Percentiles rank a stretch among this genome's conserved stretches.
Conservation (phyloP, 2,329 filamentous ascomycete species). For the Onygenales sp. region DNA sequence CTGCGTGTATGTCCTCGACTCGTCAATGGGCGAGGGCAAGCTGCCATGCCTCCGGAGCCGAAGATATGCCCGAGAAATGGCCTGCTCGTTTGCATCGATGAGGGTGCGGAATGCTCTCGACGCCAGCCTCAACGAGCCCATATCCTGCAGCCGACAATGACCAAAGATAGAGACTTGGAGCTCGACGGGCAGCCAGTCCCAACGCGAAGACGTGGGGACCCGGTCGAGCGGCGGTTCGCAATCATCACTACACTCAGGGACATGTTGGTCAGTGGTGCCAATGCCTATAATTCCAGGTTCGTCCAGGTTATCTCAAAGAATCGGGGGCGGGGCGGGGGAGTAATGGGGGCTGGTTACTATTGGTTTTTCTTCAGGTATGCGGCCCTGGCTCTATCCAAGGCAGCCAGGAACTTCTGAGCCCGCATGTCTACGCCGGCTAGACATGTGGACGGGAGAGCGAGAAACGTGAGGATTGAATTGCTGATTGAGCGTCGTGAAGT, state of each 20-base stretch:
- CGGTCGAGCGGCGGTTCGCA: neutral
- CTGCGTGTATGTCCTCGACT: slow-evolving; percentile 27
- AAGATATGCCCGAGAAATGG: slow-evolving; percentile 33
- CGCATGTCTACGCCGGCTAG: slow-evolving; percentile 8
- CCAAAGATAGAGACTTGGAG: slow-evolving; percentile 33
- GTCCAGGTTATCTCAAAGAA: neutral
- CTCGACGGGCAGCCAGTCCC: slow-evolving; percentile 32
- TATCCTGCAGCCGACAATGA: slow-evolving; percentile 29
- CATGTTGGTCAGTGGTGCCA: neutral
- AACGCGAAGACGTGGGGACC: slow-evolving; percentile 20
- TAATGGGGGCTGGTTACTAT: neutral
- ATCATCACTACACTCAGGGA: neutral
- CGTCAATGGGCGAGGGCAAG: slow-evolving; percentile 29
- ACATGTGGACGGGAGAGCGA: neutral
- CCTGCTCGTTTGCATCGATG: slow-evolving; percentile 28
- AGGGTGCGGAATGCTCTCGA: slow-evolving; percentile 28
- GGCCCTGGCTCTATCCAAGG: slow-evolving; percentile 11
- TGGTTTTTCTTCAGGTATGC: slow-evolving; percentile 5
- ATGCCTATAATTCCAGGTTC: neutral
- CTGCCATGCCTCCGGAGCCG: slow-evolving; percentile 33
- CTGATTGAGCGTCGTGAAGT: too few species aligned
- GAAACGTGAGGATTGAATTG: neutral
- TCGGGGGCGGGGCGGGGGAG: too few species aligned
- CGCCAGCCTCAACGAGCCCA: slow-evolving; percentile 28
- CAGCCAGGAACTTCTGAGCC: slow-evolving; percentile 9